These are phyloP conservation scores for Gyromitra esculenta DNA, from an alignment of 2,329 filamentous ascomycete species.

Conservation along the genomic window DNA sequence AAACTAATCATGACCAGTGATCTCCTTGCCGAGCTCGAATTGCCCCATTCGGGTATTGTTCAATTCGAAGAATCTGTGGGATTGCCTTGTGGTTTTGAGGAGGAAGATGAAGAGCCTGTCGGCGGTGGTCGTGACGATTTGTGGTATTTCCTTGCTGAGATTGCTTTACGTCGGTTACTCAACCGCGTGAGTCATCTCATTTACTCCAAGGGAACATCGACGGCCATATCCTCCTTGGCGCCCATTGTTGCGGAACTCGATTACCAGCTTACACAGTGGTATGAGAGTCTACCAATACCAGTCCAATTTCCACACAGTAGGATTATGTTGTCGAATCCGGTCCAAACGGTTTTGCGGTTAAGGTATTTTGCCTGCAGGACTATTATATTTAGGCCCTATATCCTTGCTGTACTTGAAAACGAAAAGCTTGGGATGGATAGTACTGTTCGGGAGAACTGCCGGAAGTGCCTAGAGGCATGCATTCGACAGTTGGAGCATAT, in stretches of 20 bases:
- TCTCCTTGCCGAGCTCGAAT: conserved; percentile 78
- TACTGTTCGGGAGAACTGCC: conserved; percentile 78
- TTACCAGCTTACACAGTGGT: conserved; percentile 85
- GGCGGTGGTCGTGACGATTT: conserved; percentile 77
- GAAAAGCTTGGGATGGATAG: conserved; percentile 77
- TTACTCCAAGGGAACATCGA: conserved; percentile 77
- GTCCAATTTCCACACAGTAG: conserved; percentile 80
- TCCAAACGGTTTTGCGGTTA: conserved; percentile 80
- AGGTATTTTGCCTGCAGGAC: conserved; percentile 86
- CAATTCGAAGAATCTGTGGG: conserved; percentile 83
- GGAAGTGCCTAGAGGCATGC: conserved; percentile 82
- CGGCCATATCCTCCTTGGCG: conserved; percentile 76
- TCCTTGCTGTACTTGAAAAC: conserved; percentile 80
- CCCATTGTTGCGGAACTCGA: conserved; percentile 82
- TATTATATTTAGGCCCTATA: conserved; percentile 86
- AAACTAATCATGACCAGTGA: conserved; percentile 64
- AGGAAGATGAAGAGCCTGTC: conserved; percentile 71
- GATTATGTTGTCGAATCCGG: conserved; percentile 73
- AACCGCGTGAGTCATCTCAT: conserved; percentile 83
- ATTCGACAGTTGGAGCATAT: conserved; percentile 83
- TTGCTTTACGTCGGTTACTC: conserved; percentile 78
- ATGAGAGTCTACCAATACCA: conserved; percentile 77
- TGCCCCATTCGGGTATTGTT: conserved; percentile 83
- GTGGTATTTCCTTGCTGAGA: conserved; percentile 87
- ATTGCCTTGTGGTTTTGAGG: conserved; percentile 78